Conservation (phyloP, 2,329 filamentous ascomycete species). For the Aspergillus sp. region DNA sequence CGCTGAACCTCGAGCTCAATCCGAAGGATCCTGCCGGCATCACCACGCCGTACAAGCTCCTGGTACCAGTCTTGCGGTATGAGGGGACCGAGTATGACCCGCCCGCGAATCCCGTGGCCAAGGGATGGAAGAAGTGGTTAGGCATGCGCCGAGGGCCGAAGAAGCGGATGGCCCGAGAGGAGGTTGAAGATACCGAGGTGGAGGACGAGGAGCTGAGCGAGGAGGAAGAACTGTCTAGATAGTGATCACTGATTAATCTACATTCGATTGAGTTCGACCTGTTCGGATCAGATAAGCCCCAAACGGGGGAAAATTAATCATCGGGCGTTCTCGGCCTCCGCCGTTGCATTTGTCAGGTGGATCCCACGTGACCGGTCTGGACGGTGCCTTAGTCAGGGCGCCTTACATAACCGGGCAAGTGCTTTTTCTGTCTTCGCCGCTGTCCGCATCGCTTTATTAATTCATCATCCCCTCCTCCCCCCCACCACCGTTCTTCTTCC, state of each 20-base stretch:
- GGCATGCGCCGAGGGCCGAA: slow-evolving; percentile 11
- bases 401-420: background rate
- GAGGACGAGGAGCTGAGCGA: slow-evolving; percentile 10
- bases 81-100: slow-evolving; percentile 42
- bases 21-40: slow-evolving; percentile 81
- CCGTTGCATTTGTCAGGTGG: too few species aligned
- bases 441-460: background rate
- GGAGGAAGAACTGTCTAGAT: background rate
- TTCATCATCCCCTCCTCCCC: slow-evolving; percentile 8
- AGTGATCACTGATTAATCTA: too few species aligned
- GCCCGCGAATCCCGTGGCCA: slow-evolving; percentile 31
- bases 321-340: too few species aligned
- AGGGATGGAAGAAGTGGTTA: slow-evolving; percentile 41
- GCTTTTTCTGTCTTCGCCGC: too few species aligned
- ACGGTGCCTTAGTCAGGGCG: slow-evolving; percentile 8
- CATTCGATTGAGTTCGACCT: too few species aligned
- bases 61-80: slow-evolving; percentile 72
- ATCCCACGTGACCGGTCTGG: slow-evolving; percentile 13
- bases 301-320: too few species aligned
- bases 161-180: too few species aligned
- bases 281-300: too few species aligned
- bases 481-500: slow-evolving; percentile 9
- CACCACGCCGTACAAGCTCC: slow-evolving; percentile 79
- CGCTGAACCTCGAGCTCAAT: slow-evolving; percentile 84
- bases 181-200: slow-evolving; percentile 5